Evolutionary conservation across 257 asterid species (phyloP), one percentile per base, ranked within the genome.

Genomic region (Fraxinus pennsylvanica): DNA sequence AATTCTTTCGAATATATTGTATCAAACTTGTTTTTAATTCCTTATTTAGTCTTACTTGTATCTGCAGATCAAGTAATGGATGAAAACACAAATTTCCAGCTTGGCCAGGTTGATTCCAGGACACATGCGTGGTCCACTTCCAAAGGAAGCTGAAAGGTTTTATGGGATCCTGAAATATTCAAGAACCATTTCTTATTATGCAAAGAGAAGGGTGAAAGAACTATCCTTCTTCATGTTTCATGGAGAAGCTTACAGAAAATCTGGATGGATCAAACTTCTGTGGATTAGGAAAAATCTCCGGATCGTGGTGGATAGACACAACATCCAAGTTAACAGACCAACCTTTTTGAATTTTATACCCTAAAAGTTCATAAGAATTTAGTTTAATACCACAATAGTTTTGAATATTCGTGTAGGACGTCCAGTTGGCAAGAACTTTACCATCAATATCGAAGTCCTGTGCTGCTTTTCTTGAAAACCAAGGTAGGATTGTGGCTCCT

Each of bases 401-500:
- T 43, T 63, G 69, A 25, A 63, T 63, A 29, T 17, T 52, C n/a
- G 8, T 71, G 12, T 41, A 27, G 47, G 14, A 38, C 9, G 68
- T 70, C 65, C 54, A 77, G 71, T 63, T 29, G 29, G 69, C 68
- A 65, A 66, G 75, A 68, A 13, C 74, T 10, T 72, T 92, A 90
- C 97, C 97, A 72, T 93, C 97, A 47, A 93, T 89, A 50, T 87
- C 90, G 10, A 93, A 90, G 86, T 93, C 97, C 74, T 85, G 92
- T n/a, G 97, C 97, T 45, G 97, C 97, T 82, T 89, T 91, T 82
- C 97, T 90, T 72, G 96, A 93, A 89, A 39, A 91, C 97, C 96
- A 91, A 4, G 97, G 97, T 47, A 93, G 84, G 71, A 93, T 89
- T 36, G 97, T 92, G 22, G 97, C 97, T 87, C 88, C 86, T 83